These are phyloP conservation scores for Capronia coronata DNA, from an alignment of 2,329 filamentous ascomycete species.

Conservation along the genomic window DNA sequence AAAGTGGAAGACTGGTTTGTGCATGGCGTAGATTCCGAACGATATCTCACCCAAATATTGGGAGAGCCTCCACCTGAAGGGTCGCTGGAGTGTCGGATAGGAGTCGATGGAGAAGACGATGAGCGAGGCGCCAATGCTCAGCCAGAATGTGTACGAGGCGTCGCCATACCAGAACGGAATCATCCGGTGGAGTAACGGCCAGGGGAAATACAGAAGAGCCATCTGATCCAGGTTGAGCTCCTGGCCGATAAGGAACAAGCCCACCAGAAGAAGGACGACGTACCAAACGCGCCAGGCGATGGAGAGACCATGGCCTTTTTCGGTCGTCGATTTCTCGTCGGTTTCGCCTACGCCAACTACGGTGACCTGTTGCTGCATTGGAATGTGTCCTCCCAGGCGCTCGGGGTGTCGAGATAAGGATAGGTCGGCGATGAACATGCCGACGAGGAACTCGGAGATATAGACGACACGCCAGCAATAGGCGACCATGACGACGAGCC, in stretches of 20 bases:
- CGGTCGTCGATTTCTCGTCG: background rate
- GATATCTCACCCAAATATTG: slow-evolving; percentile 44
- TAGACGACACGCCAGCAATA: slow-evolving; percentile 34
- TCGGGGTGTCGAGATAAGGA: slow-evolving; percentile 36
- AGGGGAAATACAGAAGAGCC: slow-evolving; percentile 25
- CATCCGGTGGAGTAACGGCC: slow-evolving; percentile 35
- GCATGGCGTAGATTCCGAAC: slow-evolving; percentile 44
- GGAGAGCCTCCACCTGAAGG: slow-evolving; percentile 40
- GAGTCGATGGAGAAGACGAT: slow-evolving; percentile 40
- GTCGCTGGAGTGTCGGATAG: slow-evolving; percentile 36
- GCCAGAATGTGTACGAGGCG: slow-evolving; percentile 39
- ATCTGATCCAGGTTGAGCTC: slow-evolving; percentile 2
- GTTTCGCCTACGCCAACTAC: background rate
- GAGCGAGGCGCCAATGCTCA: slow-evolving; percentile 37
- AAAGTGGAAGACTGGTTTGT: slow-evolving; percentile 22
- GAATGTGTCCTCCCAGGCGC: slow-evolving; percentile 29
- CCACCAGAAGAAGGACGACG: slow-evolving; percentile 1
- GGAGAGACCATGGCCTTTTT: background rate
- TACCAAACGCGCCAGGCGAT: slow-evolving; percentile 3
- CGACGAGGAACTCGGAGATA: slow-evolving; percentile 35
- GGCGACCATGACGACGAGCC: slow-evolving; percentile 9
- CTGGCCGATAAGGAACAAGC: slow-evolving; percentile 12
- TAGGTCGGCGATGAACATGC: slow-evolving; percentile 35
- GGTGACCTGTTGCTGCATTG: background rate
- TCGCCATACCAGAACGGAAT: slow-evolving; percentile 37